phyloP scores from a whole-genome alignment of 169 alveolate species.

The Blepharisma undulans region DNA sequence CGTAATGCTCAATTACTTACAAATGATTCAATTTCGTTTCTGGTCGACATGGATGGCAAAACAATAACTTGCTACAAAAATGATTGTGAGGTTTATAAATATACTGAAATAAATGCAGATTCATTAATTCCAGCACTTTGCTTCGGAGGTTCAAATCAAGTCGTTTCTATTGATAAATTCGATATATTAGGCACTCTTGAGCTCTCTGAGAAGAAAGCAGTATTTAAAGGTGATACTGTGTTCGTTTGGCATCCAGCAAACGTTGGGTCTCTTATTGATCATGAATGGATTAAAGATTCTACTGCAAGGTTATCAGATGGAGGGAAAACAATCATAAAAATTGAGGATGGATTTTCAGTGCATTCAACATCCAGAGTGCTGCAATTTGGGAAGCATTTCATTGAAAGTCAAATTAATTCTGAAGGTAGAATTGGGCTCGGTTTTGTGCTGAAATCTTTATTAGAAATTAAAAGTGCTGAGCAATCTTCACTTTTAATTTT shows the following conservation, averaged over 20 bases:
- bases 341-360: neutral
- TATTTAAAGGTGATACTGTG: neutral
- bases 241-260: neutral
- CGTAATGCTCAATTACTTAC: neutral
- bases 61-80: neutral
- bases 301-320: neutral
- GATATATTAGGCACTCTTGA: neutral
- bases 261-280: neutral
- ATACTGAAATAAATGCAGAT: neutral
- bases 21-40: neutral
- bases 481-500: neutral
- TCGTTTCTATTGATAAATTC: neutral
- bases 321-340: neutral
- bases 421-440: neutral
- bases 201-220: neutral
- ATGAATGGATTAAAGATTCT: neutral
- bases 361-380: neutral
- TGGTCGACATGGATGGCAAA: neutral
- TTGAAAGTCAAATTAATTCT: neutral
- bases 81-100: neutral
- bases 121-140: neutral
- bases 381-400: neutral
- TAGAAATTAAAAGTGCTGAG: neutral
- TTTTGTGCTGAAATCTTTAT: neutral
- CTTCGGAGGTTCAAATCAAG: conserved; percentile 16